phyloP scores from a whole-genome alignment of 2,329 filamentous ascomycete species.

The Allantophomopsis lycopodina region DNA sequence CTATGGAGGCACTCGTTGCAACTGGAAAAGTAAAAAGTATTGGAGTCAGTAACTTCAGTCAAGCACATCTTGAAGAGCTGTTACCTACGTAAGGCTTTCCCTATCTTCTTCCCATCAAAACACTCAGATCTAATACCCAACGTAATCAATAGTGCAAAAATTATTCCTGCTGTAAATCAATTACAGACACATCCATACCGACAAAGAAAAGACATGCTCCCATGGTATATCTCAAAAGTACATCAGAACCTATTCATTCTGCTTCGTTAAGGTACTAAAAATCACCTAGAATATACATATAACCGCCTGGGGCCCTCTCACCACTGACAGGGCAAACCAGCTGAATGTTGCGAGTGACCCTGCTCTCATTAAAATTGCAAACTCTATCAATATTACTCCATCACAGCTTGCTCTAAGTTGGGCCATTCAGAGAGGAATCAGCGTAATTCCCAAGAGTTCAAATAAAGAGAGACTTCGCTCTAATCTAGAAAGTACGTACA shows the following conservation, averaged over 20 bases:
- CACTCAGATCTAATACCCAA: constrained; percentile 11
- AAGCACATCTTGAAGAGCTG: constrained; percentile 25
- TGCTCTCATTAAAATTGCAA: constrained; percentile 34
- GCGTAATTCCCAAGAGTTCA: constrained; percentile 36
- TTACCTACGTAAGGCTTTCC: constrained; percentile 20
- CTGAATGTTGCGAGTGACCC: constrained; percentile 32
- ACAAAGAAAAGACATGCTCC: constrained; percentile 42
- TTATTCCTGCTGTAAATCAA: constrained; percentile 50
- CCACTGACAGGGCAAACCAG: constrained; percentile 33
- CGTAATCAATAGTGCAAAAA: constrained; percentile 28
- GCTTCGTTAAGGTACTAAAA: constrained; percentile 23
- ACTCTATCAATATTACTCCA: constrained; percentile 32
- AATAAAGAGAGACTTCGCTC: constrained; percentile 31
- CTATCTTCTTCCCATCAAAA: too few relatives aligned
- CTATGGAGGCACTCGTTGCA: constrained; percentile 24
- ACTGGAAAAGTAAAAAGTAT: constrained; percentile 28
- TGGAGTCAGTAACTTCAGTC: constrained; percentile 37
- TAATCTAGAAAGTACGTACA: constrained; percentile 22
- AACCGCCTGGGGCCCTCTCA: constrained; percentile 52
- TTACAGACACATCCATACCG: constrained; percentile 58
- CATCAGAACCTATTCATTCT: constrained; percentile 9
- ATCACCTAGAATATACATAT: constrained; percentile 39
- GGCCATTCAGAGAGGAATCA: constrained; percentile 35
- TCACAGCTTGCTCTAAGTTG: constrained; percentile 37
- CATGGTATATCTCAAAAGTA: constrained; percentile 27